Evolutionary conservation across 1,284 basidiomycete genomes (phyloP).

Genomic region (Tausonia pullulans): DNA sequence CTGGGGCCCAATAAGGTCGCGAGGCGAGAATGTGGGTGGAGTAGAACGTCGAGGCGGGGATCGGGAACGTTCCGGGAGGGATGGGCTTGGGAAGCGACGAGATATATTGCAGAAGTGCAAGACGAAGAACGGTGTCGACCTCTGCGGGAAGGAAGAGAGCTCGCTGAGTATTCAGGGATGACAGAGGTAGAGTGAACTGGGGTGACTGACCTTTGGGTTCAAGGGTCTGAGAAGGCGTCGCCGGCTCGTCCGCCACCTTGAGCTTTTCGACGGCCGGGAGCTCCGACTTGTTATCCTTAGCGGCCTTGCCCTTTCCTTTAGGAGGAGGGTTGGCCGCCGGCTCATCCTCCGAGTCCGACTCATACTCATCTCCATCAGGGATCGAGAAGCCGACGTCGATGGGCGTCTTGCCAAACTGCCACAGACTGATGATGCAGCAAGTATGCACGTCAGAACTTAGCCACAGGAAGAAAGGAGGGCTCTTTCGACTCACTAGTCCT

Average conservation of each 20-base stretch:
- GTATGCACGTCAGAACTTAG: background rate
- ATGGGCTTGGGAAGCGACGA: background rate
- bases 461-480: background rate
- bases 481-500: slow-evolving; percentile 2
- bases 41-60: slow-evolving; percentile 14
- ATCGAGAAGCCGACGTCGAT: slow-evolving; percentile 7
- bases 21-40: slow-evolving; percentile 7
- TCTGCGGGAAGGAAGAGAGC: background rate
- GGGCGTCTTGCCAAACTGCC: slow-evolving; percentile 2
- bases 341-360: background rate
- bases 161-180: too few relatives aligned
- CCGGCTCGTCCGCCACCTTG: background rate
- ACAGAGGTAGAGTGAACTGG: too few relatives aligned
- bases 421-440: slow-evolving; percentile 5
- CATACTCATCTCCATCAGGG: slow-evolving; percentile 6
- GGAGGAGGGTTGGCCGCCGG: background rate
- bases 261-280: background rate
- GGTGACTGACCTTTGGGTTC: background rate
- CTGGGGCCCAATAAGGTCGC: slow-evolving; percentile 11
- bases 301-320: too few relatives aligned
- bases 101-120: slow-evolving; percentile 16
- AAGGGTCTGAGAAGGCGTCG: too few relatives aligned
- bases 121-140: slow-evolving; percentile 13
- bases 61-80: slow-evolving; percentile 3
- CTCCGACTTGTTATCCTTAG: background rate